phyloP scores from a whole-genome alignment of 345 rosid genomes.

The Arabis hirsuta region DNA sequence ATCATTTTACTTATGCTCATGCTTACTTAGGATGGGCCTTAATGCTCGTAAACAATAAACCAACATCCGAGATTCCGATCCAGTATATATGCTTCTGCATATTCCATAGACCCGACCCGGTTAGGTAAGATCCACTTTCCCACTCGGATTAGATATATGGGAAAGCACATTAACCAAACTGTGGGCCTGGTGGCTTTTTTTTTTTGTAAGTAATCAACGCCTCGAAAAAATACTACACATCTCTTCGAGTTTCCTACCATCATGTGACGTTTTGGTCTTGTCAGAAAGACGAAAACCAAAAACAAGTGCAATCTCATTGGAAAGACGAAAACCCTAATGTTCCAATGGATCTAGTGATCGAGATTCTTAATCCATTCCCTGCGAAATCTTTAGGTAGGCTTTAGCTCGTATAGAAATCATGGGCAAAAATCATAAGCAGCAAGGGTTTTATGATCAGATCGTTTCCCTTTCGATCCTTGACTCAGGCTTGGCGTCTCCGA shows the following conservation, averaged over 20 bases:
- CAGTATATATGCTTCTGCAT: not conserved
- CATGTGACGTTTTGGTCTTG: too few relatives aligned
- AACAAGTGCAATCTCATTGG: too few relatives aligned
- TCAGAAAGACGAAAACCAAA: too few relatives aligned
- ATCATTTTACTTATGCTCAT: too few relatives aligned
- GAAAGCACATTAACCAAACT: not conserved
- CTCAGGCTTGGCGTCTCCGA: conserved; percentile 1
- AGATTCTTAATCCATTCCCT: not conserved
- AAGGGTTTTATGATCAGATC: not conserved
- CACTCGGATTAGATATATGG: not conserved
- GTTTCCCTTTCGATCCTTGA: not conserved
- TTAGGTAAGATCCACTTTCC: not conserved
- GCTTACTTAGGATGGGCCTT: too few relatives aligned
- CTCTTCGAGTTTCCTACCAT: too few relatives aligned
- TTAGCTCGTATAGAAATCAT: not conserved
- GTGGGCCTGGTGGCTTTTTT: not conserved
- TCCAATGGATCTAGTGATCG: not conserved
- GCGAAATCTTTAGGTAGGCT: not conserved
- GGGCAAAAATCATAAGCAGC: not conserved
- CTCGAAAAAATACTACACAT: too few relatives aligned
- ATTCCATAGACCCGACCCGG: not conserved
- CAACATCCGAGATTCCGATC: not conserved
- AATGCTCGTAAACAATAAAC: not conserved
- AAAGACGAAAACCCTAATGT: too few relatives aligned
- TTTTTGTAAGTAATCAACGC: too few relatives aligned